phyloP scores from a whole-genome alignment of 257 asterid genomes.

The Oldenlandia corymbosa region DNA sequence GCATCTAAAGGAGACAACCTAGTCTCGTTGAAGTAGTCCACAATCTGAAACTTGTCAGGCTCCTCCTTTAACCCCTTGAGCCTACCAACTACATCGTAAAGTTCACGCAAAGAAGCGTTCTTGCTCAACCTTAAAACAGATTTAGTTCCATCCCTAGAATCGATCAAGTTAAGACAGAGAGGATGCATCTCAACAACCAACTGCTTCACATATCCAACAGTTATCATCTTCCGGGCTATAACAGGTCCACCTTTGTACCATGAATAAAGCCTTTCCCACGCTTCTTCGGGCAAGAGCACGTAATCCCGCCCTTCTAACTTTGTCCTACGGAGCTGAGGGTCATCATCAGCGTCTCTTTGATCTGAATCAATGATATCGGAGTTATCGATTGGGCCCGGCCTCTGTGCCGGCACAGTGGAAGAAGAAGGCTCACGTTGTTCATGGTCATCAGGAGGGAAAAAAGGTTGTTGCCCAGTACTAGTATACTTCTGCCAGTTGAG shows the following conservation, averaged over 20 bases:
- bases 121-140: conserved; percentile 86
- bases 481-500: conserved; percentile 93
- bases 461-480: conserved; percentile 57
- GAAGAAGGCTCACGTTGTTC: conserved; percentile 49
- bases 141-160: conserved; percentile 74
- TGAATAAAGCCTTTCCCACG: conserved; percentile 68
- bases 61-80: conserved; percentile 63
- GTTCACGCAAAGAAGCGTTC: conserved; percentile 92
- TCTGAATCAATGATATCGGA: conserved; percentile 62
- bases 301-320: conserved; percentile 96
- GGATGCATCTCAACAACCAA: conserved; percentile 97
- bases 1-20: conserved; percentile 88
- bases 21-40: conserved; percentile 86
- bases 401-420: conserved; percentile 46
- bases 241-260: conserved; percentile 99
- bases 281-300: conserved; percentile 82
- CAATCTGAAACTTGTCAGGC: conserved; percentile 85
- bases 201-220: conserved; percentile 82
- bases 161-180: conserved; percentile 81
- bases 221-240: conserved; percentile 83
- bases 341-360: conserved; percentile 50
- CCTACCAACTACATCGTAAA: conserved; percentile 79
- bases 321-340: conserved; percentile 78
- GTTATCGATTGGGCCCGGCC: conserved; percentile 75
- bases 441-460: no score